Percentiles rank a stretch among this genome's conserved stretches.
Conservation (phyloP, 768 basidiomycete species). For the Rhizopogon vinicolor region DNA sequence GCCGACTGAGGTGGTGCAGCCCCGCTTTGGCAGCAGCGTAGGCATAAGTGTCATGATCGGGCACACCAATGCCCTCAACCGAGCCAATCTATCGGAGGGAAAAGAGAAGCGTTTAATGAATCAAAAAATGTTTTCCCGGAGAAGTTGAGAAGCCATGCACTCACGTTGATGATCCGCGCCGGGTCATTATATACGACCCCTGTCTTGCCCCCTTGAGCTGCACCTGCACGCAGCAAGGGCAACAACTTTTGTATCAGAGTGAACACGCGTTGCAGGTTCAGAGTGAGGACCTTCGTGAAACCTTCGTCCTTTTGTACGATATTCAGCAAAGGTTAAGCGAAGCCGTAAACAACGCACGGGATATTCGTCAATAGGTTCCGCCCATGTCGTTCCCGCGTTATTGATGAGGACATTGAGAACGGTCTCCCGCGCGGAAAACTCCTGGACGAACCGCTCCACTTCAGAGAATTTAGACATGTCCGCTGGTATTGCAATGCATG, state of each 20-base stretch:
- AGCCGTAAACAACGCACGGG: conserved; percentile 26
- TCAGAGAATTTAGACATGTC: conserved; percentile 51
- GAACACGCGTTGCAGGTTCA: conserved; percentile 63
- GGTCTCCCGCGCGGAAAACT: conserved; percentile 47
- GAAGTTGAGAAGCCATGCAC: conserved; percentile 7
- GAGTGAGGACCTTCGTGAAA: conserved; percentile 55
- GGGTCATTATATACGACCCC: conserved; percentile 38
- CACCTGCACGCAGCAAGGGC: conserved; percentile 49
- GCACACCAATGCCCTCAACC: conserved; percentile 51
- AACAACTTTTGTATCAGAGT: conserved; percentile 57
- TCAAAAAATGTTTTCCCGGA: background rate
- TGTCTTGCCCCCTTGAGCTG: conserved; percentile 32
- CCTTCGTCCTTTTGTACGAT: conserved; percentile 40
- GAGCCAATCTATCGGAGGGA: conserved; percentile 46
- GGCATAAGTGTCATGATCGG: conserved; percentile 57
- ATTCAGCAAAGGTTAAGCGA: conserved; percentile 4
- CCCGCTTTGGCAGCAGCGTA: conserved; percentile 65
- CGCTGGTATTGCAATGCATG: conserved; percentile 48
- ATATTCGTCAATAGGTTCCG: conserved; percentile 40
- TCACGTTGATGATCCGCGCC: conserved; percentile 57
- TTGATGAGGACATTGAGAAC: conserved; percentile 57
- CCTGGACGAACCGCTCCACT: conserved; percentile 47
- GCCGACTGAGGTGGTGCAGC: conserved; percentile 53
- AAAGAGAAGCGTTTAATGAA: background rate
- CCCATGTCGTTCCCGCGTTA: conserved; percentile 62